Evolutionary conservation across 2,329 filamentous ascomycete genomes (phyloP).

Genomic region (Zasmidium angulare): DNA sequence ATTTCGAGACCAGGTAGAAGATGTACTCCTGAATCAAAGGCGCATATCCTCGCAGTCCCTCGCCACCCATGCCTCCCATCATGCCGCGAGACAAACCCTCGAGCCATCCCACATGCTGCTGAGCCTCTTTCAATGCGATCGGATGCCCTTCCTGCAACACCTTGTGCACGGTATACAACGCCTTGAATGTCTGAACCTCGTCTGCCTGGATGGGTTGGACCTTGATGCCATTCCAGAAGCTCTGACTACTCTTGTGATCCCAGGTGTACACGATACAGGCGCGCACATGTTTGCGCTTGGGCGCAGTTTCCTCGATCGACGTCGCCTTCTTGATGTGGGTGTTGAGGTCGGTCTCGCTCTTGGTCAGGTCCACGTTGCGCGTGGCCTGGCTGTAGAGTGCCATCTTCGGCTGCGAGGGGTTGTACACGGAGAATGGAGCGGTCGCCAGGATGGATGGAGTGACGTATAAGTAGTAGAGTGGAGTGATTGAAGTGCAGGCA

Average conservation of each 20-base stretch:
- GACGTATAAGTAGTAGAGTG: not conserved
- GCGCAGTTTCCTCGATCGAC: constrained; percentile 59
- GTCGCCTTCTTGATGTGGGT: constrained; percentile 69
- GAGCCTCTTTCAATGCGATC: constrained; percentile 79
- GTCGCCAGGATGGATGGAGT: constrained; percentile 4
- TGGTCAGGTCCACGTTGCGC: constrained; percentile 62
- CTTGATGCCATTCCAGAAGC: constrained; percentile 98
- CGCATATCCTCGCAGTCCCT: constrained; percentile 66
- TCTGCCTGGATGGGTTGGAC: constrained; percentile 99
- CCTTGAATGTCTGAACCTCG: constrained; percentile 98
- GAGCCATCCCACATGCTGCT: constrained; percentile 85
- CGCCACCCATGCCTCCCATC: constrained; percentile 73
- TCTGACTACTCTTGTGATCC: constrained; percentile 93
- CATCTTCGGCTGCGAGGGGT: constrained; percentile 5
- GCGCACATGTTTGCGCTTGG: constrained; percentile 91
- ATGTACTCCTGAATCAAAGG: constrained; percentile 96
- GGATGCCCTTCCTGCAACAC: constrained; percentile 96
- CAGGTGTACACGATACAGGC: constrained; percentile 98
- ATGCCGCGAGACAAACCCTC: constrained; percentile 86
- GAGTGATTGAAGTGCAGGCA: constrained; percentile 9
- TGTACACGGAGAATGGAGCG: constrained; percentile 21
- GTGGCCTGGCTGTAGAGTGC: constrained; percentile 41
- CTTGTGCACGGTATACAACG: constrained; percentile 94
- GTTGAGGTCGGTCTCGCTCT: constrained; percentile 65
- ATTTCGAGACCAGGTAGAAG: constrained; percentile 88